Percentiles rank a stretch among this genome's conserved stretches.
Evolutionary conservation across 2,329 filamentous ascomycete genomes (phyloP).

Genomic region (Botrytis porri): DNA sequence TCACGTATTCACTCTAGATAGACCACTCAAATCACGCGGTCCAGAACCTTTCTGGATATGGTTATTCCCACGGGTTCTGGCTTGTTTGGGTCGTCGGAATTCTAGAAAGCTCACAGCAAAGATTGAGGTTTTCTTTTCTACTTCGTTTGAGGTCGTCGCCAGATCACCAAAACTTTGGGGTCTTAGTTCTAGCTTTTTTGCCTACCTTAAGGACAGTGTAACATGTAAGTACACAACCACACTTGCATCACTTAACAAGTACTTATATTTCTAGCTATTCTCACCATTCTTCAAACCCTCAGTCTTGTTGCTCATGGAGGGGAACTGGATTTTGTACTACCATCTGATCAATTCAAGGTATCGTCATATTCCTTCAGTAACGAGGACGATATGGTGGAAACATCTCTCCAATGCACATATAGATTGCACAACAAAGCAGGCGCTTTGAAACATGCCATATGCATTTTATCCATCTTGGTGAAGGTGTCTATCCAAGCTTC

Average conservation of each 20-base stretch:
- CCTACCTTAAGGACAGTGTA: constrained; percentile 48
- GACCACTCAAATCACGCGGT: constrained; percentile 50
- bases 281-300: constrained; percentile 30
- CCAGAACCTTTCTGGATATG: constrained; percentile 63
- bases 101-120: constrained; percentile 48
- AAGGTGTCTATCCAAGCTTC: constrained; percentile 33
- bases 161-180: constrained; percentile 49
- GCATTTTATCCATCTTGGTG: constrained; percentile 34
- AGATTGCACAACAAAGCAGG: constrained; percentile 26
- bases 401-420: constrained; percentile 30
- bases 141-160: constrained; percentile 47
- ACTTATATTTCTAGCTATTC: constrained; percentile 27
- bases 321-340: constrained; percentile 27
- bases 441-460: constrained; percentile 32
- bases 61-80: constrained; percentile 58
- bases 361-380: constrained; percentile 19
- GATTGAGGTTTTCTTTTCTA: constrained; percentile 53
- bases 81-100: constrained; percentile 52
- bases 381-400: constrained; percentile 1
- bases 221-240: constrained; percentile 29
- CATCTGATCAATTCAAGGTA: constrained; percentile 25
- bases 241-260: not conserved
- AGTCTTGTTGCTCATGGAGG: constrained; percentile 22
- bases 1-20: constrained; percentile 42
- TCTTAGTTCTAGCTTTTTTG: constrained; percentile 44